Conservation (phyloP, 306 rosid species). For the Begonia fuchsioides region DNA sequence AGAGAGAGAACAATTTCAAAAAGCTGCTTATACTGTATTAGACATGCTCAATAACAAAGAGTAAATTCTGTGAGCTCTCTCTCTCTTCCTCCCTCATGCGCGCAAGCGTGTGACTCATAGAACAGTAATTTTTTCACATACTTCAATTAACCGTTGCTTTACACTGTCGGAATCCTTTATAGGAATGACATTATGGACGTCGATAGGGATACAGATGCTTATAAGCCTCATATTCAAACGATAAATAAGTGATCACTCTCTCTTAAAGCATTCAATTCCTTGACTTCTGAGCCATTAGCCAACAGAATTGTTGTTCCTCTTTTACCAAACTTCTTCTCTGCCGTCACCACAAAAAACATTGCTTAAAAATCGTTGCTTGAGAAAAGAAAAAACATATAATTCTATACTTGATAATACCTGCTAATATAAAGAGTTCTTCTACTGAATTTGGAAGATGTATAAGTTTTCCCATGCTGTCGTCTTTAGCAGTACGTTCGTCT, state of each 20-base stretch:
- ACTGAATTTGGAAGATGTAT: constrained; percentile 55
- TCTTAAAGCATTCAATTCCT: constrained; percentile 49
- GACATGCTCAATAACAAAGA: constrained; percentile 47
- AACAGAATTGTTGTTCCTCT: constrained; percentile 48
- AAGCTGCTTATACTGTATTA: constrained; percentile 67
- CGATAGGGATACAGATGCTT: constrained; percentile 1
- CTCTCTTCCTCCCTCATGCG: constrained; percentile 1
- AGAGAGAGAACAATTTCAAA: constrained; percentile 51
- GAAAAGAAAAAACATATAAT: no score
- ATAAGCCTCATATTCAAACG: constrained; percentile 19
- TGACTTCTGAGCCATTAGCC: constrained; percentile 64
- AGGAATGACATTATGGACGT: neutral
- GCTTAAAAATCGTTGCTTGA: neutral
- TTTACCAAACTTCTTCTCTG: constrained; percentile 64
- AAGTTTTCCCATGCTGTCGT: constrained; percentile 26
- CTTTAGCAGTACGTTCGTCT: constrained; percentile 30
- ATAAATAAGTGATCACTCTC: constrained; percentile 57
- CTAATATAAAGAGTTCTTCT: constrained; percentile 47
- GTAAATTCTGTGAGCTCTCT: constrained; percentile 19
- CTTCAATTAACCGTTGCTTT: neutral
- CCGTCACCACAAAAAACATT: constrained; percentile 11
- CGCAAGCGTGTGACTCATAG: neutral
- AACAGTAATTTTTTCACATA: neutral
- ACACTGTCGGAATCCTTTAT: constrained; percentile 3
- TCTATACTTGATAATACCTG: constrained; percentile 31